Evolutionary conservation across 2,329 filamentous ascomycete genomes (phyloP).

Genomic region (Gliomastix tumulicola): DNA sequence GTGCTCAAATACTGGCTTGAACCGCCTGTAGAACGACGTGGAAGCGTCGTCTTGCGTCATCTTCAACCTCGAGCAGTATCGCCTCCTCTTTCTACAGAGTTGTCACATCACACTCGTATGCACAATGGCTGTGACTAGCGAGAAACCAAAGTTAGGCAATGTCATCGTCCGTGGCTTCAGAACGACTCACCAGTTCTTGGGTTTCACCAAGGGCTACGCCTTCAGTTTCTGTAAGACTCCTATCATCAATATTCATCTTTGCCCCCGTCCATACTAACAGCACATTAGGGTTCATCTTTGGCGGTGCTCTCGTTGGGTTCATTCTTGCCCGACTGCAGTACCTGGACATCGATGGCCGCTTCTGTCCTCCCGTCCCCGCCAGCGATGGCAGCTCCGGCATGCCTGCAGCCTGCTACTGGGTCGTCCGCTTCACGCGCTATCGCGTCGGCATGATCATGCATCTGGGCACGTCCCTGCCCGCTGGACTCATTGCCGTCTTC

Average conservation of each 20-base stretch:
- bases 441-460: conserved; percentile 33
- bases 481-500: conserved; percentile 27
- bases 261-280: neutral
- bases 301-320: conserved; percentile 35
- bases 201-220: conserved; percentile 2
- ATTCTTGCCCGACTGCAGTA: conserved; percentile 37
- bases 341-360: conserved; percentile 31
- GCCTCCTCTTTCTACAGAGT: too few species aligned
- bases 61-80: too few species aligned
- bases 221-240: neutral
- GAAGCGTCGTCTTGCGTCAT: too few species aligned
- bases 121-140: too few species aligned
- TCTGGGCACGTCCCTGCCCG: conserved; percentile 31
- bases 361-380: conserved; percentile 10
- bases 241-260: neutral
- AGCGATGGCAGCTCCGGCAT: conserved; percentile 4
- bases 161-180: too few species aligned
- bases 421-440: conserved; percentile 17
- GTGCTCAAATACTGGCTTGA: too few species aligned
- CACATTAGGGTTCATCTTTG: conserved; percentile 20
- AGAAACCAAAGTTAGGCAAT: too few species aligned
- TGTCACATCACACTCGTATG: too few species aligned
- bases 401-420: conserved; percentile 26
- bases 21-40: too few species aligned
- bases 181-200: too few species aligned